Conservation (phyloP, 129 eudicot genomes). For the Escallonia rubra region DNA sequence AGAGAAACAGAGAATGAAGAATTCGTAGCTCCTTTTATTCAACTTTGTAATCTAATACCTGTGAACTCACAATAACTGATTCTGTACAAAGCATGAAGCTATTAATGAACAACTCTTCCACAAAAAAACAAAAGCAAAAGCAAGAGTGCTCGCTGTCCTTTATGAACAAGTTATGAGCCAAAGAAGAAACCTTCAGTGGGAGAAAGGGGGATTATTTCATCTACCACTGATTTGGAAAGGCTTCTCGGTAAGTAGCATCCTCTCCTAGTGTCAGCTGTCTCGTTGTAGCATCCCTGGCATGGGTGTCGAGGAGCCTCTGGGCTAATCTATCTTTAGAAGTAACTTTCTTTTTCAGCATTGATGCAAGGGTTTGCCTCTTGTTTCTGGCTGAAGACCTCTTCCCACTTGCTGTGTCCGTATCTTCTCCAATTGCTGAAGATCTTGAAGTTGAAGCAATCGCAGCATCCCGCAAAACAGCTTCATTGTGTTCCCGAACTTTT, state of each 20-base stretch:
- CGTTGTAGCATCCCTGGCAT: slow-evolving; percentile 47
- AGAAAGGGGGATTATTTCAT: not conserved
- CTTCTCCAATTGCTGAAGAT: slow-evolving; percentile 58
- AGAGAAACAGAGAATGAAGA: no score
- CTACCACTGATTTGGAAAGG: slow-evolving; percentile 97
- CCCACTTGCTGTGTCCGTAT: slow-evolving; percentile 14
- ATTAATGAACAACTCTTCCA: no score
- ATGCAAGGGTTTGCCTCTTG: slow-evolving; percentile 64
- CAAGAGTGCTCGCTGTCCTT: no score
- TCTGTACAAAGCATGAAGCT: no score
- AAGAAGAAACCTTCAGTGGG: no score
- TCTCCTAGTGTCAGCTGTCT: slow-evolving; percentile 56
- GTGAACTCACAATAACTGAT: no score
- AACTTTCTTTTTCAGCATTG: slow-evolving; percentile 87
- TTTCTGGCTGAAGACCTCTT: slow-evolving; percentile 20
- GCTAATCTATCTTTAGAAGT: slow-evolving; percentile 67
- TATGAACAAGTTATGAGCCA: no score
- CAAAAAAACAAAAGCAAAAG: no score
- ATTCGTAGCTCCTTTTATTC: no score
- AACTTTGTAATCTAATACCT: no score
- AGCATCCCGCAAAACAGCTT: slow-evolving; percentile 71
- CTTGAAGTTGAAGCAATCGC: slow-evolving; percentile 74
- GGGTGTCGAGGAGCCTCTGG: slow-evolving; percentile 48
- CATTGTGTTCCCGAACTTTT: slow-evolving; percentile 78
- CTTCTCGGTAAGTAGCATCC: slow-evolving; percentile 65